Conservation (phyloP, 1,284 basidiomycete species). For the Chiua sp. region DNA sequence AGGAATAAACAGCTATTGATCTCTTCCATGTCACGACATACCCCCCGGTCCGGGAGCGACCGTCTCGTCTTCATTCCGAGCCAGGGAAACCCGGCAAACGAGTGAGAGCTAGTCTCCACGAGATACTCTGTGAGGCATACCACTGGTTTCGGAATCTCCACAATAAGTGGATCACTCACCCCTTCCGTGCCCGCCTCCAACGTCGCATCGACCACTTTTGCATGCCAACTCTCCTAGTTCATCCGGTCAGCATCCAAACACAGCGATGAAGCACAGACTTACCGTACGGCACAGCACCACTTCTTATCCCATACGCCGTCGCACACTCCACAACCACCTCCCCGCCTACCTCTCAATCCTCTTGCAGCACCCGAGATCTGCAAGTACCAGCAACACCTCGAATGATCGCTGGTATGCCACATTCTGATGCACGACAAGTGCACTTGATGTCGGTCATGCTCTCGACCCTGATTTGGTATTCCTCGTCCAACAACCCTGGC, state of each 20-base stretch:
- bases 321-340: slow-evolving; percentile 63
- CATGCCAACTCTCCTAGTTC: slow-evolving; percentile 50
- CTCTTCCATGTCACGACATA: slow-evolving; percentile 73
- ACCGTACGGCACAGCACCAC: slow-evolving; percentile 55
- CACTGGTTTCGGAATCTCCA: background rate
- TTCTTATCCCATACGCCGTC: slow-evolving; percentile 56
- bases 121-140: slow-evolving; percentile 55
- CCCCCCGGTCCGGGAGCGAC: slow-evolving; percentile 50
- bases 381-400: slow-evolving; percentile 31
- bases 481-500: too few species aligned
- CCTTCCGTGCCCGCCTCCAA: slow-evolving; percentile 43
- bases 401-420: slow-evolving; percentile 53
- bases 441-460: slow-evolving; percentile 49
- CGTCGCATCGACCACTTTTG: slow-evolving; percentile 51
- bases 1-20: slow-evolving; percentile 40
- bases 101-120: slow-evolving; percentile 66
- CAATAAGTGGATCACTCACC: slow-evolving; percentile 29
- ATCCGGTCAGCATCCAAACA: background rate
- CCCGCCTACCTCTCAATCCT: slow-evolving; percentile 58
- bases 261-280: slow-evolving; percentile 14
- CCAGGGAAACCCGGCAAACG: slow-evolving; percentile 55
- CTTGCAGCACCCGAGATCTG: slow-evolving; percentile 64
- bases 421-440: slow-evolving; percentile 56
- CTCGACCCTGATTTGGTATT: too few species aligned
- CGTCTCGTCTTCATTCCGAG: slow-evolving; percentile 46